Evolutionary conservation across 768 basidiomycete genomes (phyloP), one percentile per base, ranked within the genome.

Genomic region (Clavulina sp.): DNA sequence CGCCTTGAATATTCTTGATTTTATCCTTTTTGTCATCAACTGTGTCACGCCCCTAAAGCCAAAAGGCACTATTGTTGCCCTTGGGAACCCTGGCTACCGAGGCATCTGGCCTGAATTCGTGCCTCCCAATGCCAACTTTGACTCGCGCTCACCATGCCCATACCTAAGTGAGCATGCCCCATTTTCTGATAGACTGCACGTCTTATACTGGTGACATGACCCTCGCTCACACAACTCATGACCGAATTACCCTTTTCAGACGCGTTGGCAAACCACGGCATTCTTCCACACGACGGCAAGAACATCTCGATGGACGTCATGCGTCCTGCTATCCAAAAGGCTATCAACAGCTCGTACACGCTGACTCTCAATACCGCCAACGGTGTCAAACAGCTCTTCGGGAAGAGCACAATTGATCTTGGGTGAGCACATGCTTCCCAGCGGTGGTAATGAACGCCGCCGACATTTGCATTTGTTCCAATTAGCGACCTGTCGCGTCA

Each of bases 221-320:
- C n/a, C n/a, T n/a, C n/a, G n/a, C n/a, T n/a, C n/a, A n/a, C n/a
- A 51, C 26, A 5, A 5, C 50, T 28, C 7, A 41, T 28, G 50
- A 28, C 33, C 32, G 5, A 18, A 18, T 18, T 33, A 5, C 44
- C 23, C 32, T 44, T 40, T 24, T 34, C 87, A 53, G 87, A 88
- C 57, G 79, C 81, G 0, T 68, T 88, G 74, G 82, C 84, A 4
- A 87, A 87, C 61, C 84, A 87, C 54, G 85, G 66, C 13, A 69
- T 76, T 48, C 50, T 76, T 26, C 60, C 85, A 0, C 80, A 68
- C 40, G 73, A 76, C 68, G 85, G 85, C n/a, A 76, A 66, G 38
- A 75, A 77, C 53, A 79, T 89, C 62, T 68, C 70, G 4, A 86
- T 86, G 58, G 62, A 61, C 21, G 65, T 73, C n/a, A 53, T 76